Conservation (phyloP, 768 basidiomycete species). For the Psilocybe azurescens region DNA sequence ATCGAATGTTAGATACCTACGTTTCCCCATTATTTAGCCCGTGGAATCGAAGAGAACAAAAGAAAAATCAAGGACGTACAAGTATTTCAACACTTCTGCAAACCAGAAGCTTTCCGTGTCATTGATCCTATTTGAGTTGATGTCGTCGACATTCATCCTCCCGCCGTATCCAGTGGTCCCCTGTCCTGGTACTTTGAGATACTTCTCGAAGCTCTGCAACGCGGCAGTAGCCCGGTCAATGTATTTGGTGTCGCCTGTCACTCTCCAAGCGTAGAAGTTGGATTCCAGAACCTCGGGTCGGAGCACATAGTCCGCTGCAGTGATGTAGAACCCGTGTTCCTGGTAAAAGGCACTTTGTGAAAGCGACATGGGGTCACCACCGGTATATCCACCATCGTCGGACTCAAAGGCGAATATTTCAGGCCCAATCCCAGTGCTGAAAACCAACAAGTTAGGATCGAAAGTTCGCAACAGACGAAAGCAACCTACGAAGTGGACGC, state of each 20-base stretch:
- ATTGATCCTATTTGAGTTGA: constrained; percentile 48
- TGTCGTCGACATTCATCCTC: constrained; percentile 58
- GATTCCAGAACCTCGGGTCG: constrained; percentile 82
- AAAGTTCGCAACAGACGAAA: not conserved
- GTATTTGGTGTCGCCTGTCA: constrained; percentile 72
- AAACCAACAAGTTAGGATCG: not conserved
- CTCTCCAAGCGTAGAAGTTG: constrained; percentile 80
- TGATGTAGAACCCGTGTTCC: constrained; percentile 69
- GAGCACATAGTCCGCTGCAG: constrained; percentile 54
- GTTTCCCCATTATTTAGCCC: not conserved
- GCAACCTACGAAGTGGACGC: constrained; percentile 58
- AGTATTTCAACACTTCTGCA: constrained; percentile 76
- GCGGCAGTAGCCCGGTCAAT: constrained; percentile 64
- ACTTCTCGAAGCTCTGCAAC: constrained; percentile 59
- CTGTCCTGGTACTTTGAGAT: constrained; percentile 36
- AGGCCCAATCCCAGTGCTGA: constrained; percentile 77
- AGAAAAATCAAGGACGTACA: constrained; percentile 42
- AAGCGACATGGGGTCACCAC: constrained; percentile 36
- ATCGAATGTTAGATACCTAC: constrained; percentile 74
- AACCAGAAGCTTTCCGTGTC: constrained; percentile 75
- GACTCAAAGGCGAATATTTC: constrained; percentile 69
- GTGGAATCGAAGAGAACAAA: not conserved
- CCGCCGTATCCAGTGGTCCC: constrained; percentile 54
- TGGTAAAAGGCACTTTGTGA: constrained; percentile 52
- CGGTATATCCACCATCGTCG: constrained; percentile 65